phyloP scores from a whole-genome alignment of 2,329 filamentous ascomycete genomes.

The Cladorrhinum sp. region DNA sequence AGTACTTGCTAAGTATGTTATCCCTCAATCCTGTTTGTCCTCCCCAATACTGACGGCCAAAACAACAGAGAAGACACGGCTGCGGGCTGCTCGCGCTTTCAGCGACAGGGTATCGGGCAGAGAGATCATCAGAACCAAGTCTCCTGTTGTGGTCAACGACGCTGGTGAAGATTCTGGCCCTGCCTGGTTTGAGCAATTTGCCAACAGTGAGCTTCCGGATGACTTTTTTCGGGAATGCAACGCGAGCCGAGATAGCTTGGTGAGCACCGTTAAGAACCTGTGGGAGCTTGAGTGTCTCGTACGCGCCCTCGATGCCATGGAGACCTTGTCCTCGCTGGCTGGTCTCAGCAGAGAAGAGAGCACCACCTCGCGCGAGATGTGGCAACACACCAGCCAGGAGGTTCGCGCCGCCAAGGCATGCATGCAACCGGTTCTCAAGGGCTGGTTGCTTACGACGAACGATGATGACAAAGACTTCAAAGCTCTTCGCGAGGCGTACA shows the following conservation, averaged over 20 bases:
- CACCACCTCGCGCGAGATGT: conserved; percentile 30
- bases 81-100: conserved; percentile 54
- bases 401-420: conserved; percentile 53
- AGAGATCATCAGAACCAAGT: conserved; percentile 44
- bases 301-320: conserved; percentile 62
- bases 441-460: conserved; percentile 58
- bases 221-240: conserved; percentile 33
- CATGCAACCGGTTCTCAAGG: conserved; percentile 60
- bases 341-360: conserved; percentile 45
- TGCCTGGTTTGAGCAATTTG: conserved; percentile 38
- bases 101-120: conserved; percentile 50
- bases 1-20: conserved; percentile 77
- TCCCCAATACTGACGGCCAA: conserved; percentile 22
- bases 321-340: conserved; percentile 60
- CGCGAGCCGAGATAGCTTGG: conserved; percentile 42
- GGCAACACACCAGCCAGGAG: conserved; percentile 34
- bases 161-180: conserved; percentile 35
- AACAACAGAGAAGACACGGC: conserved; percentile 47
- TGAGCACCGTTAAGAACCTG: conserved; percentile 58
- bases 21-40: background rate
- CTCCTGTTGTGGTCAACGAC: conserved; percentile 31
- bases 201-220: conserved; percentile 26
- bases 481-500: conserved; percentile 69
- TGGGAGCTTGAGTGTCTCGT: conserved; percentile 68
- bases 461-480: conserved; percentile 59